These are phyloP conservation scores for Spathaspora boniae DNA, from an alignment of 805 yeast genomes.

Conservation along the genomic window DNA sequence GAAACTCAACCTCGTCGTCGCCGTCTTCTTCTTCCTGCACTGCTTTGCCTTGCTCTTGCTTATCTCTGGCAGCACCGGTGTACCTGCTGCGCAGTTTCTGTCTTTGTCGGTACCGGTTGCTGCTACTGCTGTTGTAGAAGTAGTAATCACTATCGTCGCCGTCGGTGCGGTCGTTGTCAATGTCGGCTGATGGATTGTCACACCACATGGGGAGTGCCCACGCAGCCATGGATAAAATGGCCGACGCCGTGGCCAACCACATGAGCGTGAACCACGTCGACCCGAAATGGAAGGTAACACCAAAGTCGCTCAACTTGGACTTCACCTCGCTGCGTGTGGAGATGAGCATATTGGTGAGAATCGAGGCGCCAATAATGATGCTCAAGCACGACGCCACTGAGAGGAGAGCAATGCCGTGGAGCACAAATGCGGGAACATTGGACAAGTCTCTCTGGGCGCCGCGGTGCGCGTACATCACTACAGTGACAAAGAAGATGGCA, in stretches of 20 bases:
- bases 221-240: conserved; percentile 23
- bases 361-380: conserved; percentile 24
- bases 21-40: conserved; percentile 6
- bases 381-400: conserved; percentile 32
- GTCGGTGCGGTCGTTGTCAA: background rate
- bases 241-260: conserved; percentile 32
- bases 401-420: conserved; percentile 34
- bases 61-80: no score
- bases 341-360: conserved; percentile 25
- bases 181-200: conserved; percentile 36
- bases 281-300: conserved; percentile 44
- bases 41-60: no score
- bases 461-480: conserved; percentile 35
- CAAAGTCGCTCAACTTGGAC: conserved; percentile 41
- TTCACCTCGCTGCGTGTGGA: conserved; percentile 22
- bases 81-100: no score
- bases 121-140: no score
- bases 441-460: conserved; percentile 31
- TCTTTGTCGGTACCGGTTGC: no score
- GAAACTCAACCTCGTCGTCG: conserved; percentile 3
- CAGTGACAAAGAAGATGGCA: conserved; percentile 23
- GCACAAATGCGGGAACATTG: conserved; percentile 25
- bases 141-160: conserved; percentile 1
- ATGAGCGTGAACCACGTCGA: conserved; percentile 36
- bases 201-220: conserved; percentile 49